Conservation (phyloP, 768 basidiomycete genomes). For the Leccinum rimulosum region DNA sequence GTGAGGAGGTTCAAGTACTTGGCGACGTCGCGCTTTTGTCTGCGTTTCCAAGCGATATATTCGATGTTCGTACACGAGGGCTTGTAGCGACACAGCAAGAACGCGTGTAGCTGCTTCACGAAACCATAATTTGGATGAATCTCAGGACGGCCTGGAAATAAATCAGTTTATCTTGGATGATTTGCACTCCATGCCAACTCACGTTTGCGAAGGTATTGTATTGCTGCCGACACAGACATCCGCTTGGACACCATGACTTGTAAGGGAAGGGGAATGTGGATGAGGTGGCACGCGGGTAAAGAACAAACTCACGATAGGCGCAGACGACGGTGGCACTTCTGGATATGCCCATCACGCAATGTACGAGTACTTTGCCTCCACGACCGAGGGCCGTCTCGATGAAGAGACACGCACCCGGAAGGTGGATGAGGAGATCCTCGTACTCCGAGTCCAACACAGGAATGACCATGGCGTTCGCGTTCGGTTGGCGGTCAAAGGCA, state of each 20-base stretch:
- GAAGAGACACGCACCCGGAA: constrained; percentile 58
- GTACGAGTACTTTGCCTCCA: constrained; percentile 62
- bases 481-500: constrained; percentile 38
- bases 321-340: constrained; percentile 61
- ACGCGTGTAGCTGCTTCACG: constrained; percentile 55
- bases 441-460: constrained; percentile 46
- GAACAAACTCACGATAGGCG: constrained; percentile 46
- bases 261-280: background rate
- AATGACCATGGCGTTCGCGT: constrained; percentile 37
- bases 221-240: constrained; percentile 42
- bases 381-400: constrained; percentile 54
- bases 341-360: constrained; percentile 73
- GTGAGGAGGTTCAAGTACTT: constrained; percentile 49
- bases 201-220: constrained; percentile 51
- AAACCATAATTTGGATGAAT: constrained; percentile 48
- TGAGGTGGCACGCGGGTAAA: constrained; percentile 1
- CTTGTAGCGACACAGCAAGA: constrained; percentile 48
- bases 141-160: constrained; percentile 34
- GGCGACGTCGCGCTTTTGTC: constrained; percentile 50
- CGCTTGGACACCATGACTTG: constrained; percentile 52
- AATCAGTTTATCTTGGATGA: constrained; percentile 9
- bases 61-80: constrained; percentile 40
- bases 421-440: constrained; percentile 61
- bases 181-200: constrained; percentile 14
- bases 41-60: constrained; percentile 60